A percentile compares a stretch with the other conserved stretches of the same genome.
Evolutionary conservation across 140 eudicot genomes (phyloP).

Genomic region (Stevia rebaudiana): DNA sequence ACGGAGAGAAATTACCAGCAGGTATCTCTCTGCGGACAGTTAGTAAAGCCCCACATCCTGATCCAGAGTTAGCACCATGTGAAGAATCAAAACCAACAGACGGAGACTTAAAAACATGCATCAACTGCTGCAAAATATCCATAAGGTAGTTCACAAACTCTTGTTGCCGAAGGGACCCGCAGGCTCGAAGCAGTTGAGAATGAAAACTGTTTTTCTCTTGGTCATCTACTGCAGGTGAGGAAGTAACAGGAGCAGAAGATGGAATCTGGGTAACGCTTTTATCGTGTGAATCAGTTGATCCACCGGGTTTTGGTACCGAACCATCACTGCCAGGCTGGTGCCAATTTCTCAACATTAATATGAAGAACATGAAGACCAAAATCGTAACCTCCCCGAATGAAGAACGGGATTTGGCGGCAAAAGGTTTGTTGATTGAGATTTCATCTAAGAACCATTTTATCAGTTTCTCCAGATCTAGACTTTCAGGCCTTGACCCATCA

Average conservation of each 20-base stretch:
- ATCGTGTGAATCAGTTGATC: constrained; percentile 58
- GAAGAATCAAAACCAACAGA: constrained; percentile 58
- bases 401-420: constrained; percentile 62
- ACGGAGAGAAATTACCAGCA: constrained; percentile 94
- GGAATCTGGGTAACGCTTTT: constrained; percentile 40
- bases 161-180: constrained; percentile 87
- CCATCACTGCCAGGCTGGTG: constrained; percentile 88
- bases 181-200: constrained; percentile 80
- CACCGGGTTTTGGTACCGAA: constrained; percentile 56
- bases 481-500: constrained; percentile 62
- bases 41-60: constrained; percentile 94
- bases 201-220: constrained; percentile 72
- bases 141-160: constrained; percentile 75
- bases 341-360: constrained; percentile 94
- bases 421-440: constrained; percentile 57
- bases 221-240: constrained; percentile 46
- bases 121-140: constrained; percentile 93
- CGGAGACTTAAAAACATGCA: constrained; percentile 76
- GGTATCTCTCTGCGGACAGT: constrained; percentile 95
- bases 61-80: constrained; percentile 55
- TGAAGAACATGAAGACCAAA: constrained; percentile 91
- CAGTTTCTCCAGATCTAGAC: constrained; percentile 75
- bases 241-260: constrained; percentile 36
- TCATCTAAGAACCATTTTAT: constrained; percentile 89
- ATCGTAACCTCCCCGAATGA: constrained; percentile 83